Percentiles rank a stretch among this genome's conserved stretches.
phyloP scores from a whole-genome alignment of 306 rosid species.

The Crataegus laevigata region DNA sequence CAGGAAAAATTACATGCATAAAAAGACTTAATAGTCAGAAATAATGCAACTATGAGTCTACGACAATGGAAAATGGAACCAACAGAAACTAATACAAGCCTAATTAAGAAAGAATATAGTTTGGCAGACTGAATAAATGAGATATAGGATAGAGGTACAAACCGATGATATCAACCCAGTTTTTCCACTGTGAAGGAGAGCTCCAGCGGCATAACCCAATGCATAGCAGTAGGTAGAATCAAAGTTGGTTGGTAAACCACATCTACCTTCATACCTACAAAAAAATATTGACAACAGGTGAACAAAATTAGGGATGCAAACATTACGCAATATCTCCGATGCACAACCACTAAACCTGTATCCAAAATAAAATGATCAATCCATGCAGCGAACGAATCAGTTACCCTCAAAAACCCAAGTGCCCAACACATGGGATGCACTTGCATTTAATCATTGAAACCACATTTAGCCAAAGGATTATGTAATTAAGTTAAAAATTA shows the following conservation, averaged over 20 bases:
- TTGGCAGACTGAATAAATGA: not conserved
- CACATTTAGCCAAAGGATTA: not conserved
- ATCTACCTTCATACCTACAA: constrained; percentile 88
- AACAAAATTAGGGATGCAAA: not conserved
- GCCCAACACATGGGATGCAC: not conserved
- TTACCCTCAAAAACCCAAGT: not conserved
- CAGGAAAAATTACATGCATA: constrained; percentile 5
- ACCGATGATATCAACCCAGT: constrained; percentile 96
- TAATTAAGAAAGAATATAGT: not conserved
- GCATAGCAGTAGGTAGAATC: constrained; percentile 93
- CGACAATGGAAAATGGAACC: not conserved
- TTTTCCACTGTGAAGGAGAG: constrained; percentile 82
- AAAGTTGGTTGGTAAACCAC: constrained; percentile 96
- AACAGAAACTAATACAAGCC: not conserved
- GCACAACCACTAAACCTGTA: not conserved
- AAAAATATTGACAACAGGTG: constrained; percentile 8
- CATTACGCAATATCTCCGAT: not conserved
- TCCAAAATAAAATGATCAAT: not conserved
- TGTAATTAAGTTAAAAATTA: not conserved
- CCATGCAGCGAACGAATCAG: not conserved
- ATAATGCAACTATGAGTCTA: not conserved
- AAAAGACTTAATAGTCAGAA: not conserved
- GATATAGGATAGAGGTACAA: constrained; percentile 23
- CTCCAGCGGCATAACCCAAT: constrained; percentile 92
- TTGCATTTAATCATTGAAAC: not conserved